A percentile compares a stretch with the other conserved stretches of the same genome.
Evolutionary conservation across 2,329 filamentous ascomycete species (phyloP).

Genomic region (Neonectria ditissima): DNA sequence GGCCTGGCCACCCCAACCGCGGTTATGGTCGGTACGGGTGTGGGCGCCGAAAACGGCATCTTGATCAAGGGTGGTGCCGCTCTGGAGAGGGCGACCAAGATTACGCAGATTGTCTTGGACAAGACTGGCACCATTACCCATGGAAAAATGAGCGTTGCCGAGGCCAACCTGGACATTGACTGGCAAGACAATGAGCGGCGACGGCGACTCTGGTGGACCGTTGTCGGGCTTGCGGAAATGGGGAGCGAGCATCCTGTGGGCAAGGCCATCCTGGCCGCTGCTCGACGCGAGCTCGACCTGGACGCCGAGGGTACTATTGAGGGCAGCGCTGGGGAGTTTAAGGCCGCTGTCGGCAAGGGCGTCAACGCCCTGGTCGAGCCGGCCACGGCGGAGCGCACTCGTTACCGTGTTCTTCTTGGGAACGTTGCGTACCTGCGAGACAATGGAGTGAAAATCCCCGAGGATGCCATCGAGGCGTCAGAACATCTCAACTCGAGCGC

Average conservation of each 20-base stretch:
- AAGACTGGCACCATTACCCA: constrained; percentile 96
- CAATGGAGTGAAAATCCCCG: constrained; percentile 74
- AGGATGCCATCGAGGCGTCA: constrained; percentile 71
- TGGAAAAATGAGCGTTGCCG: constrained; percentile 93
- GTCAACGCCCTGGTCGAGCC: constrained; percentile 87
- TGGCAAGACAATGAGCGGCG: constrained; percentile 79
- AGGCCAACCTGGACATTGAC: constrained; percentile 70
- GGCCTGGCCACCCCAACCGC: constrained; percentile 95
- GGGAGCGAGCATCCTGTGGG: constrained; percentile 96
- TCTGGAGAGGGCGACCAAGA: constrained; percentile 88
- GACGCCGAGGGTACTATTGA: constrained; percentile 80
- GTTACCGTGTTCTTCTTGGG: constrained; percentile 85
- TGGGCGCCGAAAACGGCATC: constrained; percentile 95
- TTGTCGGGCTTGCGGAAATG: constrained; percentile 94
- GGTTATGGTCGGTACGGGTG: constrained; percentile 98
- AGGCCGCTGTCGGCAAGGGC: constrained; percentile 84
- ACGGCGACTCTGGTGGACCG: constrained; percentile 90
- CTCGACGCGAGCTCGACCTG: constrained; percentile 80
- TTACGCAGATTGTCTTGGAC: constrained; percentile 91
- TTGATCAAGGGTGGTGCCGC: constrained; percentile 97
- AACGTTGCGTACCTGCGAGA: constrained; percentile 82
- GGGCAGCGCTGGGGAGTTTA: constrained; percentile 87
- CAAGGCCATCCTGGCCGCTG: constrained; percentile 82
- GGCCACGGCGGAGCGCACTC: constrained; percentile 72
- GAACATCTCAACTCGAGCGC: constrained; percentile 67